Evolutionary conservation across 148 eudicot species (phyloP).

Genomic region (Vaccinium myrtillus): DNA sequence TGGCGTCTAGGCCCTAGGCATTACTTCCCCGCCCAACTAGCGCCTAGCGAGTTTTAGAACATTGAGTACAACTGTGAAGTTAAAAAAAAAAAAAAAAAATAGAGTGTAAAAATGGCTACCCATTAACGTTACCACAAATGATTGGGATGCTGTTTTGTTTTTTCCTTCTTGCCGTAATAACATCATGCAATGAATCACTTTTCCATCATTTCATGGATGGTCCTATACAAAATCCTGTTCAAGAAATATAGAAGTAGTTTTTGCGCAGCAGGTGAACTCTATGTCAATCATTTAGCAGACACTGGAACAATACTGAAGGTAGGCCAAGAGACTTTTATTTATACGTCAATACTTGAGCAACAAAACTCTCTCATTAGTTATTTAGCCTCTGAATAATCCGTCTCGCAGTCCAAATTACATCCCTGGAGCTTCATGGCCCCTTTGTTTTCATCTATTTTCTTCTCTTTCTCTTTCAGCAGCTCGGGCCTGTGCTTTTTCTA

Average conservation of each 20-base stretch:
- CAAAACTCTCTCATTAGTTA: constrained; percentile 17
- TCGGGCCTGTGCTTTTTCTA: constrained; percentile 66
- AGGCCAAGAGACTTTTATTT: neutral
- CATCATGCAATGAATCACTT: neutral
- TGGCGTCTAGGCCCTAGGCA: no score
- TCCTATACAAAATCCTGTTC: neutral
- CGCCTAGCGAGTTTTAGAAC: no score
- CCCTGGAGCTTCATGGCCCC: constrained; percentile 24
- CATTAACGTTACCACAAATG: no score
- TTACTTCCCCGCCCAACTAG: no score
- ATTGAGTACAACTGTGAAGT: no score
- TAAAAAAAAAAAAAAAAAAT: no score
- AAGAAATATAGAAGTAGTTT: neutral
- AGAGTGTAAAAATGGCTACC: no score
- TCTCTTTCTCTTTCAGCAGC: constrained; percentile 53
- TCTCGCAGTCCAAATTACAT: constrained; percentile 23
- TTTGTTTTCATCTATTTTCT: constrained; percentile 27
- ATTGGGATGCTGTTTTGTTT: neutral
- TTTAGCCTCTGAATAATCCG: constrained; percentile 32
- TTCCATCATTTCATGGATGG: neutral
- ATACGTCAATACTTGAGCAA: neutral
- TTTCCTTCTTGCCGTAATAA: neutral
- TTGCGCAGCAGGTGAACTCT: neutral
- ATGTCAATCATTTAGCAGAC: neutral
- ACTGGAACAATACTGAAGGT: neutral